phyloP scores from a whole-genome alignment of 2,329 filamentous ascomycete genomes.

The Penicillium olsonii region DNA sequence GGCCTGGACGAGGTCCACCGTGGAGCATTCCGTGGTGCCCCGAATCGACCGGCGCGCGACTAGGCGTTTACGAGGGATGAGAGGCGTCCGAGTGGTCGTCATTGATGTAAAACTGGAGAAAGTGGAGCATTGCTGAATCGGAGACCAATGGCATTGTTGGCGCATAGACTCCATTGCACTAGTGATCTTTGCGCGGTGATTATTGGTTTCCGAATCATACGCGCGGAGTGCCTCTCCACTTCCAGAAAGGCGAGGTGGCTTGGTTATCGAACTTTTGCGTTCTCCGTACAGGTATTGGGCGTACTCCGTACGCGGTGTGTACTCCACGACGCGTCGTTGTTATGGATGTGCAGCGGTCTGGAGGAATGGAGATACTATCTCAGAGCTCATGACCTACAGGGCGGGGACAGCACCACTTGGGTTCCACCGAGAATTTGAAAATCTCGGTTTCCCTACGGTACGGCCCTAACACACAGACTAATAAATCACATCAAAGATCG shows the following conservation, averaged over 20 bases:
- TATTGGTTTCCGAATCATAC: not conserved
- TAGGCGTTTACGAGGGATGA: slow-evolving; percentile 7
- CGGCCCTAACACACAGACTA: slow-evolving; percentile 16
- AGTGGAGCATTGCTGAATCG: not conserved
- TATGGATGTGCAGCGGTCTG: slow-evolving; percentile 1
- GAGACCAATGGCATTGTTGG: slow-evolving; percentile 19
- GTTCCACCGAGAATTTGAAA: slow-evolving; percentile 8
- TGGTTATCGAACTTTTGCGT: not conserved
- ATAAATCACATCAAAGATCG: slow-evolving; percentile 4
- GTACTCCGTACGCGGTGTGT: slow-evolving; percentile 11
- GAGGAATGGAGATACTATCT: not conserved
- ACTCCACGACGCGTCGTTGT: slow-evolving; percentile 5
- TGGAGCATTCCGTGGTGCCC: slow-evolving; percentile 27
- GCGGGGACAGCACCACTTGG: not conserved
- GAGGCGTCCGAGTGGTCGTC: not conserved
- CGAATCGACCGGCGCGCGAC: slow-evolving; percentile 17
- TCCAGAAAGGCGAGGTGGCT: not conserved
- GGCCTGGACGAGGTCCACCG: slow-evolving; percentile 25
- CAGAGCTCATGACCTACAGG: not conserved
- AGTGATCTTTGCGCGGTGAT: slow-evolving; percentile 7
- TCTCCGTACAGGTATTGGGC: not conserved
- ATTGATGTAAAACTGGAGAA: slow-evolving; percentile 2
- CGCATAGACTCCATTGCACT: slow-evolving; percentile 19
- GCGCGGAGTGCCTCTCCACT: slow-evolving; percentile 7
- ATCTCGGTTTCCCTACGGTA: slow-evolving; percentile 18